Evolutionary conservation across 352 stramenopile species (phyloP), one percentile per base, ranked within the genome.

Genomic region (Phytopythium montanum): DNA sequence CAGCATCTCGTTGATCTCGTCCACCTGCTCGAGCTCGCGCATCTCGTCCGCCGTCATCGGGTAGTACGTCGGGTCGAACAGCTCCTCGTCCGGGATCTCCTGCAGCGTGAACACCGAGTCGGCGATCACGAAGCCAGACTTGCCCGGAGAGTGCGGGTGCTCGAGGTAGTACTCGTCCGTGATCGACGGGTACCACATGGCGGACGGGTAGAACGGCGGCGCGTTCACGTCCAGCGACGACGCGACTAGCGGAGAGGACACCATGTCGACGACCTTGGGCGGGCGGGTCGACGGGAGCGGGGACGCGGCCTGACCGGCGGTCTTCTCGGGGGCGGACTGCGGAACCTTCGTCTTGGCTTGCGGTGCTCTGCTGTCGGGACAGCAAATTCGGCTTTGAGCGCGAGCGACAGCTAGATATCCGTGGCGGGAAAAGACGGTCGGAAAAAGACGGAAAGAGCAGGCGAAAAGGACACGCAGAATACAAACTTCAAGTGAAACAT

Each of bases 1-100:
- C 44, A 92, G 69, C 57, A 92, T 78, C 60, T 78, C 78, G 57
- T 92, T 92, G 51, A 92, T 72, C 68, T 90, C 80, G 52, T 92
- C 83, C 51, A 92, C 74, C 64, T 90, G 79, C 56, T 90, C 83
- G 57, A 92, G 62, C 51, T 92, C 83, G 31, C 64, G 60, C 46
- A 90, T 74, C 45, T 92, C 83, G 21, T 85, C 61, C 1, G 62
- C 41, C 50, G 78, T 71, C 50, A 92, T 65, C 29, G 81, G 83
- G 68, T 87, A 77, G 61, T 76, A 75, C 53, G 75, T 73, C 0
- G 83, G 53, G 64, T 92, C 81, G 56, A 92, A 92, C 34, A 92
- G 70, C 69, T 92, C 81, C 56, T 92, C 83, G 39, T 92, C 83
- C 2, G 83, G 76, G 51, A 92, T 79, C 49, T 87, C 75, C 18